phyloP scores from a whole-genome alignment of 768 basidiomycete species.

The Suillus occidentalis region DNA sequence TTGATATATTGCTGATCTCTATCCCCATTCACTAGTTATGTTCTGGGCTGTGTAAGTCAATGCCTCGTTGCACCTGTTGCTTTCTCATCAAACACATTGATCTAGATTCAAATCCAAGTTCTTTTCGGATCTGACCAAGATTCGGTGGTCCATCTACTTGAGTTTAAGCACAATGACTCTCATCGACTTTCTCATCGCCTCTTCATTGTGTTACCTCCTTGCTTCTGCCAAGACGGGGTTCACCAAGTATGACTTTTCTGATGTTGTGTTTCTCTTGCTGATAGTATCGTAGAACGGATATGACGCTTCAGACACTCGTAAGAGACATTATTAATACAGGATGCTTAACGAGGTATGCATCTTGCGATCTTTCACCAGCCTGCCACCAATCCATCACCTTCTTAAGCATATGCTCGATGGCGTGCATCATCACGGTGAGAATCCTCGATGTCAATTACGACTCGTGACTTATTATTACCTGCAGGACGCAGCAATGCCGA shows the following conservation, averaged over 20 bases:
- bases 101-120: neutral
- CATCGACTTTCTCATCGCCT: constrained; percentile 21
- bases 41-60: neutral
- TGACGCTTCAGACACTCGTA: neutral
- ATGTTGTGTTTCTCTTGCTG: neutral
- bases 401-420: neutral
- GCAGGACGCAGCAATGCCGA: constrained; percentile 50
- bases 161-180: constrained; percentile 36
- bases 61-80: neutral
- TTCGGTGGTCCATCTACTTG: neutral
- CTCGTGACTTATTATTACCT: neutral
- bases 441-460: neutral
- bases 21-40: neutral
- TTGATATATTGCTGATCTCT: neutral
- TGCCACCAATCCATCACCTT: neutral
- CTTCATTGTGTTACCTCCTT: constrained; percentile 4
- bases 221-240: neutral
- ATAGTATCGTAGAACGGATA: neutral
- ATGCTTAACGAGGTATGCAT: neutral
- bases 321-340: neutral
- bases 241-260: neutral
- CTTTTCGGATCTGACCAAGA: neutral
- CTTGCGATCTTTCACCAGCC: neutral
- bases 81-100: neutral
- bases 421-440: neutral